phyloP scores from a whole-genome alignment of 2,329 filamentous ascomycete species.

The Alternaria infectoria region DNA sequence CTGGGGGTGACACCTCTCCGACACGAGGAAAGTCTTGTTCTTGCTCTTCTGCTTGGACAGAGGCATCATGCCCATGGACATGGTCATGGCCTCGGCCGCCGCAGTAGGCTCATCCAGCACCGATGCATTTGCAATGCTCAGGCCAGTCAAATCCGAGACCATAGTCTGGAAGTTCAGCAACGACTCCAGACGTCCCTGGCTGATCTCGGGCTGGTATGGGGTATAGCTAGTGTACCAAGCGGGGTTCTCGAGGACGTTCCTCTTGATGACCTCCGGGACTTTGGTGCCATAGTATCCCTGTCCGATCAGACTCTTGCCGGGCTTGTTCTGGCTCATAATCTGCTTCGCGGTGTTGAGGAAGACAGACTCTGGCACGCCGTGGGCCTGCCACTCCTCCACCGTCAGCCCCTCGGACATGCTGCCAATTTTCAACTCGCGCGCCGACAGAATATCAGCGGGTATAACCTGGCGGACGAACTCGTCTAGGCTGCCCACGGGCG shows the following conservation, averaged over 20 bases:
- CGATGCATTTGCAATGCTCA: conserved; percentile 89
- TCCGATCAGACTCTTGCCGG: conserved; percentile 76
- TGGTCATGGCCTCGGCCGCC: conserved; percentile 93
- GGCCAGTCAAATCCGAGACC: conserved; percentile 83
- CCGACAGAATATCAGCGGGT: conserved; percentile 77
- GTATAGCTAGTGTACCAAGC: conserved; percentile 99
- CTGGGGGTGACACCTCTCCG: conserved; percentile 80
- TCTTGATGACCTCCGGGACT: conserved; percentile 87
- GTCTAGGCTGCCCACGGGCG: conserved; percentile 75
- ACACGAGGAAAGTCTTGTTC: conserved; percentile 84
- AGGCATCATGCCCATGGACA: conserved; percentile 80
- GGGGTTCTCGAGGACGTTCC: conserved; percentile 90
- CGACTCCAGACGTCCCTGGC: conserved; percentile 90
- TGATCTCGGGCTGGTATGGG: conserved; percentile 96
- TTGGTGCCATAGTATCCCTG: conserved; percentile 88
- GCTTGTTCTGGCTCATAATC: conserved; percentile 67
- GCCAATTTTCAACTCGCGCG: conserved; percentile 65
- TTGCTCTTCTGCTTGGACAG: conserved; percentile 72
- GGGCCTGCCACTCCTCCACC: conserved; percentile 49
- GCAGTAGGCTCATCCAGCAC: conserved; percentile 91
- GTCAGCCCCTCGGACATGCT: conserved; percentile 34
- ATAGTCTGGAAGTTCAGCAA: conserved; percentile 95
- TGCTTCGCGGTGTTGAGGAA: conserved; percentile 61
- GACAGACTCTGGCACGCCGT: conserved; percentile 62
- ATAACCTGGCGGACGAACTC: conserved; percentile 86